Evolutionary conservation across 1,139 yeast genomes (phyloP), one percentile per base, ranked within the genome.

Genomic region (Nakaseomyces bracarensis): DNA sequence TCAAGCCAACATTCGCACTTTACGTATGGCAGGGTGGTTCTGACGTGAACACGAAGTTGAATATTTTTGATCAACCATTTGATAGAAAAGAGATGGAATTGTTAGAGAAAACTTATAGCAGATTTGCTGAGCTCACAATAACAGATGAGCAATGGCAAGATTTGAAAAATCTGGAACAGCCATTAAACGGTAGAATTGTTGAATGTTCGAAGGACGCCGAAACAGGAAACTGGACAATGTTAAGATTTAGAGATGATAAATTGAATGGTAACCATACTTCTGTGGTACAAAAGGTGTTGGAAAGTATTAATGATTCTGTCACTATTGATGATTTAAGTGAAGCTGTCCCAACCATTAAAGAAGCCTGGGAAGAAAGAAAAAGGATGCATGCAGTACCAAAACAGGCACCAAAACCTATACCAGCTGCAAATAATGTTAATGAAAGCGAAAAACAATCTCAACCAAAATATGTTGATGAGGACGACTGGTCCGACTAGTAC

Each of bases 241-340:
- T 91, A 45, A 71, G 99, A 45, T 91, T 91, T 63, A 72, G 99
- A 59, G 95, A 91, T 62, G 99, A 93, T 60, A 93, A 93, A 59
- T 65, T 75, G 19, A 82, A 83, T 55, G 97, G 95, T 9, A 93
- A 93, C 60, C 95, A 86, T 61, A 63, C 78, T 4, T 68, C 79
- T 15, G 86, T 84, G 16, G 96, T 87, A 11, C 79, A 77, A 45
- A 89, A 82, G 56, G 89, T 91, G 35, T 65, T 89, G 41, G 77
- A 79, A 48, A 82, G 95, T 58, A 91, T 93, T 39, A 75, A 77
- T 49, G 98, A 91, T 62, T 83, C 93, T 1, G 96, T 91, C 2
- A 70, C 77, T 15, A 79, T 82, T 49, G 82, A 84, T 43, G 95
- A 89, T 51, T 67, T 91, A 34, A 66, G 75, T 7, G 74, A 68